phyloP scores from a whole-genome alignment of 352 stramenopile genomes.

The Blastocystis sp. region DNA sequence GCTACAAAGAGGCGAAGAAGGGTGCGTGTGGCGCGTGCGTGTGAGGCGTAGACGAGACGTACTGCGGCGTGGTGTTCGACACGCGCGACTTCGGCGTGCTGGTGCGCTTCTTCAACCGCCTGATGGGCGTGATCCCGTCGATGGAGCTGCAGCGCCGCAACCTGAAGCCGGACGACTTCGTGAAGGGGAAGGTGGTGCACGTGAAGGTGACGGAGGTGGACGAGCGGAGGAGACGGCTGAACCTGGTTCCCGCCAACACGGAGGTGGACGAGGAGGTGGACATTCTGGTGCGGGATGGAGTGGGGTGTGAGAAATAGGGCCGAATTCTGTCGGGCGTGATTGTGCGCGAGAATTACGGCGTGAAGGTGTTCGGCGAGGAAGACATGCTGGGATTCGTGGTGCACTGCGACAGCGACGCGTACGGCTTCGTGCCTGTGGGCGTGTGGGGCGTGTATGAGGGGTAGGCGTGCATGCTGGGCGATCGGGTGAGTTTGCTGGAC shows the following conservation, averaged over 20 bases:
- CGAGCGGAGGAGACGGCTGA: not conserved
- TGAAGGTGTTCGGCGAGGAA: not conserved
- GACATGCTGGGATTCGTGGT: constrained; percentile 10
- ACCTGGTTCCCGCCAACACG: not conserved
- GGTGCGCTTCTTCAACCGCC: constrained; percentile 54
- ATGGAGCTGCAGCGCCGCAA: constrained; percentile 35
- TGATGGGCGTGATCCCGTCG: constrained; percentile 11
- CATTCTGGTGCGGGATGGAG: not conserved
- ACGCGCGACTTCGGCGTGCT: constrained; percentile 6
- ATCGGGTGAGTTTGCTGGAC: not conserved
- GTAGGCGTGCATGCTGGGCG: constrained; percentile 13
- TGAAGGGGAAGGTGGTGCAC: constrained; percentile 16
- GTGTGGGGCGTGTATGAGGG: not conserved
- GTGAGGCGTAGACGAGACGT: not conserved
- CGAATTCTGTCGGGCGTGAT: constrained; percentile 11
- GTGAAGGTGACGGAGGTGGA: constrained; percentile 20
- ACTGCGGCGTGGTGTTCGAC: not conserved
- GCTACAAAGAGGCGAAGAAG: not conserved
- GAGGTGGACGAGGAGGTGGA: not conserved
- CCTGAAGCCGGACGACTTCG: not conserved
- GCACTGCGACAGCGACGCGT: constrained; percentile 33
- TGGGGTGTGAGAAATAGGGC: not conserved
- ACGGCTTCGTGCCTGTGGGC: constrained; percentile 45
- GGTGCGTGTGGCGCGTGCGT: constrained; percentile 1
- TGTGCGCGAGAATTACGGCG: constrained; percentile 4